Conservation (phyloP, 1,139 yeast species). For the Lizanozyma gosingica region DNA sequence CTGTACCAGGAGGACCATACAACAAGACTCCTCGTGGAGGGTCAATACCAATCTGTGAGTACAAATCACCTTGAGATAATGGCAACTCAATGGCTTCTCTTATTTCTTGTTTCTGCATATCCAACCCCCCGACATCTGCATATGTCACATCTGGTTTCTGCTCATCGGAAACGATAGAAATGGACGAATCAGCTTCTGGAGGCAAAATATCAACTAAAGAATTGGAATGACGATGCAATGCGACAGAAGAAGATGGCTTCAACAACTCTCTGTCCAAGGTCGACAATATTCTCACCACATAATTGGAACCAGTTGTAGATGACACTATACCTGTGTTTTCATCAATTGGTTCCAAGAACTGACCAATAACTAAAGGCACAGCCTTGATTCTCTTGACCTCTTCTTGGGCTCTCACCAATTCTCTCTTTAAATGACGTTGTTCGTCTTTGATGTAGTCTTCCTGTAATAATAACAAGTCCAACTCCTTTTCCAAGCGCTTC, state of each 20-base stretch:
- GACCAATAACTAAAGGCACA: constrained; percentile 97
- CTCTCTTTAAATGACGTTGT: constrained; percentile 92
- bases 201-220: constrained; percentile 96
- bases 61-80: constrained; percentile 88
- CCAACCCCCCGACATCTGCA: constrained; percentile 97
- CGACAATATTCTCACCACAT: constrained; percentile 88
- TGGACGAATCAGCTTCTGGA: constrained; percentile 97
- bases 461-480: constrained; percentile 74
- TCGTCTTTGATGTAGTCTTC: constrained; percentile 97
- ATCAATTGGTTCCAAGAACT: constrained; percentile 95
- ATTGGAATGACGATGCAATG: constrained; percentile 95
- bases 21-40: constrained; percentile 97
- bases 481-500: constrained; percentile 82
- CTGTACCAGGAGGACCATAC: constrained; percentile 99
- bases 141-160: constrained; percentile 87
- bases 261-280: constrained; percentile 91
- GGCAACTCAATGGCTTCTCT: constrained; percentile 98
- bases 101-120: constrained; percentile 98
- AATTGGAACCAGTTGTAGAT: constrained; percentile 95
- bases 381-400: constrained; percentile 96
- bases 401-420: constrained; percentile 92
- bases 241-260: constrained; percentile 93
- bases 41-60: constrained; percentile 96
- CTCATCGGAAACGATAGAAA: constrained; percentile 88
- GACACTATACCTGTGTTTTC: constrained; percentile 95